Percentiles rank a stretch among this genome's conserved stretches.
Conservation (phyloP, 345 rosid species). For the Brassica rapa region DNA sequence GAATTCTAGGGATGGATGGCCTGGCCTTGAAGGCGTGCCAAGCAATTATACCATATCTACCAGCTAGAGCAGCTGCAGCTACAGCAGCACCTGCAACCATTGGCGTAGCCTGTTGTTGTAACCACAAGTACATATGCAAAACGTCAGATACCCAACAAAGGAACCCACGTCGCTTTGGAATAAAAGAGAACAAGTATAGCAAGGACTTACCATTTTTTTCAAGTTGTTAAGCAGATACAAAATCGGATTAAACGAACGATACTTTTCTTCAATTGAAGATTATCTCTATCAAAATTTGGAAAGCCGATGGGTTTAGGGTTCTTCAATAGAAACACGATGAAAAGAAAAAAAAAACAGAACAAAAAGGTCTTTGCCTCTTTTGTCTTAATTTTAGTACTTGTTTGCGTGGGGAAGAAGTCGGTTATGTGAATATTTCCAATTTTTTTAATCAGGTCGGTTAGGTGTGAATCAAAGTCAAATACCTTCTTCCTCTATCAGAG, state of each 20-base stretch:
- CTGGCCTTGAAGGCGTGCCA: slow-evolving; percentile 90
- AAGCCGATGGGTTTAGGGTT: slow-evolving; percentile 31
- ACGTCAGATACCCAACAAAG: neutral
- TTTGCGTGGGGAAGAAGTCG: slow-evolving; percentile 37
- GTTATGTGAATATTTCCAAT: neutral
- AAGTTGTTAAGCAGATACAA: neutral
- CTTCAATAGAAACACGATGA: slow-evolving; percentile 2
- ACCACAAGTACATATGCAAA: neutral
- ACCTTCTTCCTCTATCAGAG: neutral
- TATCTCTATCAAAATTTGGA: slow-evolving; percentile 13
- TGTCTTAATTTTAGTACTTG: neutral
- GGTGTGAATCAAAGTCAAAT: slow-evolving; percentile 18
- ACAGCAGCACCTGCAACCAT: slow-evolving; percentile 63
- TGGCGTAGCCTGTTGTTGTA: slow-evolving; percentile 60
- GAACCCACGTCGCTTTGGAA: slow-evolving; percentile 9
- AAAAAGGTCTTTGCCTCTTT: neutral
- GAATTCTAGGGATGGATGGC: slow-evolving; percentile 56
- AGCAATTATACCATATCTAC: slow-evolving; percentile 74
- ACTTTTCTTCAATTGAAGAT: neutral
- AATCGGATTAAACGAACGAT: neutral
- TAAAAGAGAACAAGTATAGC: slow-evolving; percentile 1
- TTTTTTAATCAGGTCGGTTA: slow-evolving; percentile 15
- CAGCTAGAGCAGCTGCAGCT: slow-evolving; percentile 84
- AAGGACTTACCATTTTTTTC: slow-evolving; percentile 28
- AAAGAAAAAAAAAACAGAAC: neutral